Percentiles rank a stretch among this genome's conserved stretches.
Evolutionary conservation across 805 yeast genomes (phyloP).

Genomic region (Metschnikowia reukaufii): DNA sequence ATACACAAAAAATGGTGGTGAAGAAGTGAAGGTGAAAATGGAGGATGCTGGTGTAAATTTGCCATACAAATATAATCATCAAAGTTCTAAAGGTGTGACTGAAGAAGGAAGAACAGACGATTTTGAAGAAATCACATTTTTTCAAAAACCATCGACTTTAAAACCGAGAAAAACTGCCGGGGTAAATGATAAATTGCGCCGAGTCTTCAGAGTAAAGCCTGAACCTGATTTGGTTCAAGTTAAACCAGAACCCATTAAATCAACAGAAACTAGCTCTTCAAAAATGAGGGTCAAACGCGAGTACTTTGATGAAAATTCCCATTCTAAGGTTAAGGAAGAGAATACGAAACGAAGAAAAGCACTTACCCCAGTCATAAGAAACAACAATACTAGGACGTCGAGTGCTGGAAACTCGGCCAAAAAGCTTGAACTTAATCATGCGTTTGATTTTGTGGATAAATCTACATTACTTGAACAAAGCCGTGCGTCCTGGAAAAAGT

Average conservation of each 20-base stretch:
- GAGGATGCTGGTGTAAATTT: not conserved
- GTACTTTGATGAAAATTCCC: not conserved
- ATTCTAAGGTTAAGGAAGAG: conserved; percentile 3
- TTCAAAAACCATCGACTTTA: conserved; percentile 30
- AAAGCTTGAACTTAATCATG: conserved; percentile 22
- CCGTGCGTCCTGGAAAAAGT: conserved; percentile 1
- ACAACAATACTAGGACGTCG: conserved; percentile 8
- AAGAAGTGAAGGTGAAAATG: not conserved
- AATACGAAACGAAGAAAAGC: conserved; percentile 6
- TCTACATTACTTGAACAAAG: conserved; percentile 15
- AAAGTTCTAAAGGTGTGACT: not conserved
- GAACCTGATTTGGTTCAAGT: not conserved
- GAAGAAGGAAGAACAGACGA: not conserved
- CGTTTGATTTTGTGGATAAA: conserved; percentile 42
- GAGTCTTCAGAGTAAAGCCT: not conserved
- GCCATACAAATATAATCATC: not conserved
- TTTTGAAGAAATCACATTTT: conserved; percentile 26
- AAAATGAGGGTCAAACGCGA: conserved; percentile 1
- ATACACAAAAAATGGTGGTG: not conserved
- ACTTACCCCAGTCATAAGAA: conserved; percentile 11
- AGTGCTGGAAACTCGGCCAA: not conserved
- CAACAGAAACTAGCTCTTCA: not conserved
- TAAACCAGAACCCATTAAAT: not conserved
- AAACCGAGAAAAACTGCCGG: not conserved
- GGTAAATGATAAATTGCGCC: not conserved